A percentile compares a stretch with the other conserved stretches of the same genome.
Conservation (phyloP, 352 stramenopile genomes). For the Phytophthora europaea region DNA sequence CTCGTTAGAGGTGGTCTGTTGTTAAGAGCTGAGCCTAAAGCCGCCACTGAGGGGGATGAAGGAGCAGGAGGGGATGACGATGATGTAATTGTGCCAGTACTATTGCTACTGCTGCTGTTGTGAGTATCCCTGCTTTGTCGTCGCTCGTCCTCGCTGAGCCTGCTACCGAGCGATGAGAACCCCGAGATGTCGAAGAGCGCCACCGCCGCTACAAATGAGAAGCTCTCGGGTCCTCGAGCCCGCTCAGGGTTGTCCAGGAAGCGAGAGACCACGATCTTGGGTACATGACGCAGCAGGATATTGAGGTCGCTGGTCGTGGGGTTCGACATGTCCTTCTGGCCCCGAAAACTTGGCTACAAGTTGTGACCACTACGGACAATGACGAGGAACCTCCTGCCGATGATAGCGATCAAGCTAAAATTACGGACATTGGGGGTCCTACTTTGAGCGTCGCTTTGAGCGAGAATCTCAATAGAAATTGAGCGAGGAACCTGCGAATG, state of each 20-base stretch:
- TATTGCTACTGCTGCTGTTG: slow-evolving; percentile 5
- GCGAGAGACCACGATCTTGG: slow-evolving; percentile 75
- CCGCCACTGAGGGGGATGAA: slow-evolving; percentile 4
- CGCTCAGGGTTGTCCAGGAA: slow-evolving; percentile 61
- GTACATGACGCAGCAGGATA: slow-evolving; percentile 75
- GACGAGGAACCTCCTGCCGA: not conserved
- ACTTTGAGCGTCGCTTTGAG: not conserved
- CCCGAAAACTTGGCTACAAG: not conserved
- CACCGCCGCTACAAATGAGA: slow-evolving; percentile 68
- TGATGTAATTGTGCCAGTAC: not conserved
- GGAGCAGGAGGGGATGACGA: not conserved
- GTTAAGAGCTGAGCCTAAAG: slow-evolving; percentile 1
- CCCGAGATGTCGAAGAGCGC: slow-evolving; percentile 90
- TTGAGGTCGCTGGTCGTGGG: slow-evolving; percentile 65
- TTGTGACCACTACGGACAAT: not conserved
- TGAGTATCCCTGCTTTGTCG: slow-evolving; percentile 44
- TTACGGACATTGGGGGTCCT: slow-evolving; percentile 5
- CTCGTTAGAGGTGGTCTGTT: slow-evolving; percentile 3
- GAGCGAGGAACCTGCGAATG: too few species aligned
- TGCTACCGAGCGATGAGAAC: slow-evolving; percentile 86
- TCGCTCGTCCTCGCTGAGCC: slow-evolving; percentile 69
- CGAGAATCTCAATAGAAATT: not conserved
- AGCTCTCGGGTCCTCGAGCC: slow-evolving; percentile 57
- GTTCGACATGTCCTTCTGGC: slow-evolving; percentile 28
- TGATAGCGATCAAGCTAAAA: slow-evolving; percentile 21